Base-by-base conservation (phyloP, 2,329 filamentous ascomycete genomes). In the Ophiostoma ulmi region DNA sequence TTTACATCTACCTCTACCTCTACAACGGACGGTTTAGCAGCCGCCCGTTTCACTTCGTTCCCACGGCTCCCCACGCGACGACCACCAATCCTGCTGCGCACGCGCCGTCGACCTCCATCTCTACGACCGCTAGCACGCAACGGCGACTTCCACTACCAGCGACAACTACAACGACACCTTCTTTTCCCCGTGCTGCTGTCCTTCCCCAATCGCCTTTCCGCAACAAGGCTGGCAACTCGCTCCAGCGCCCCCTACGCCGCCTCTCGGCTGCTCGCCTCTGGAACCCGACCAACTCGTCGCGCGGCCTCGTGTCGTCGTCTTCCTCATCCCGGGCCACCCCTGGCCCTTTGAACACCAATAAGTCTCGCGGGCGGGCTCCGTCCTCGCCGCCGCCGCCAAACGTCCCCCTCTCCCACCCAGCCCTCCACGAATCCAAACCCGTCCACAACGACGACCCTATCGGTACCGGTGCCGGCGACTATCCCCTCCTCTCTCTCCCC, bases 201-300 rank as follows among this genome's bases (percentile, higher is more conserved):
- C 75, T 74, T 71, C 74, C 76, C 55, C 79, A 78, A 68, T 78
- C 80, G 58, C 80, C 83, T 74, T 85, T 86, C 75, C 83, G 82
- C 73, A 83, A 76, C 73, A 81, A 78, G 73, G 78, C 80, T 41
- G 77, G 77, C 63, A 71, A 75, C 22, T 73, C 74, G n/a, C 65
- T 75, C 55, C 73, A 76, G 38, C 71, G 73, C 8, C 70, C 73
- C 36, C 77, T 80, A 67, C 80, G 78, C 69, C 81, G 80, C 39
- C 79, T 82, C 39, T 80, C 81, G 5, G 80, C 84, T 31, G 82
- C 83, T 65, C 84, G 85, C 48, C 84, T 88, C 74, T 88, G 86
- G 86, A 88, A 88, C 75, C 86, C 86, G 35, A 84, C 84, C 72
- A 88, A 88, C 76, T 88, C 85, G 36, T 85, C 85, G 64, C 81